A percentile compares a stretch with the other conserved stretches of the same genome.
Conservation (phyloP, 2,329 filamentous ascomycete genomes). For the Onygenales sp. region DNA sequence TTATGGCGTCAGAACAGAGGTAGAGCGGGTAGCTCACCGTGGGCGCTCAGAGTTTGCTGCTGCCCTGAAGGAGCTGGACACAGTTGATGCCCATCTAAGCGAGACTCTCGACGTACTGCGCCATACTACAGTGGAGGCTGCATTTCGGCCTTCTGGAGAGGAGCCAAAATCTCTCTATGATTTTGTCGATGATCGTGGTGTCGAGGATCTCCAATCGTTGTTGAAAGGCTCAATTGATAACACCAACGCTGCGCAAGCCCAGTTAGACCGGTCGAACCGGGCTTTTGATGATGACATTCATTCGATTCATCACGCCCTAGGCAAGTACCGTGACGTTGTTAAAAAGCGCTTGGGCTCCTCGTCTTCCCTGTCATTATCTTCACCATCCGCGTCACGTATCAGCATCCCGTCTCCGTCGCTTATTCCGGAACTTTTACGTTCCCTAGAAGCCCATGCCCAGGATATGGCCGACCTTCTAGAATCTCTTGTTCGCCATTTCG, state of each 20-base stretch:
- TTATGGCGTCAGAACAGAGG: slow-evolving; percentile 33
- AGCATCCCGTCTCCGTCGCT: slow-evolving; percentile 27
- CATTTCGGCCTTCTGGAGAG: slow-evolving; percentile 41
- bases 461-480: slow-evolving; percentile 74
- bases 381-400: slow-evolving; percentile 20
- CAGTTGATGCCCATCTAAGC: slow-evolving; percentile 48
- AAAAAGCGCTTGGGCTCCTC: slow-evolving; percentile 14
- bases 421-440: slow-evolving; percentile 47
- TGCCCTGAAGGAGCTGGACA: slow-evolving; percentile 48
- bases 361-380: slow-evolving; percentile 23
- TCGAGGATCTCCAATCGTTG: slow-evolving; percentile 47
- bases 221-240: slow-evolving; percentile 53
- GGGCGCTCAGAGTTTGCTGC: slow-evolving; percentile 36
- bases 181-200: slow-evolving; percentile 55
- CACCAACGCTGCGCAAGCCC: slow-evolving; percentile 51
- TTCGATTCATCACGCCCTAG: slow-evolving; percentile 51
- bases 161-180: slow-evolving; percentile 52
- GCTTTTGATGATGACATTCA: slow-evolving; percentile 68
- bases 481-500: slow-evolving; percentile 78
- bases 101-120: slow-evolving; percentile 46
- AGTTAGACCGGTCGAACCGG: slow-evolving; percentile 42
- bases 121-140: slow-evolving; percentile 49
- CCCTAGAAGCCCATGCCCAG: slow-evolving; percentile 64
- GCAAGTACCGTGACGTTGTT: slow-evolving; percentile 29
- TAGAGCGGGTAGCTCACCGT: slow-evolving; percentile 33